Evolutionary conservation across 768 basidiomycete genomes (phyloP).

Genomic region (Naematelia encephala): DNA sequence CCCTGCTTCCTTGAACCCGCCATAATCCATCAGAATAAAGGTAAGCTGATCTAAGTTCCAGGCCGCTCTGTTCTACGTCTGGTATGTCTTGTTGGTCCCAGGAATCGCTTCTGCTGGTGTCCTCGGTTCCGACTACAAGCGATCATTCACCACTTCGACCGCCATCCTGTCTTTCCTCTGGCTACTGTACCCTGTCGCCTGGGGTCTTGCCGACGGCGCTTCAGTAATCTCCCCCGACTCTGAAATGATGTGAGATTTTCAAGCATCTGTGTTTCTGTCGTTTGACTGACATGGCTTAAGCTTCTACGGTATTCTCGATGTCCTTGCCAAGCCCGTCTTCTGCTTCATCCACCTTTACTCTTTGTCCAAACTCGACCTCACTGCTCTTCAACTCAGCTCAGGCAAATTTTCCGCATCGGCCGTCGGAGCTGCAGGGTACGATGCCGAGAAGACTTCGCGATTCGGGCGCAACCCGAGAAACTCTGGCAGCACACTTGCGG

Average conservation of each 20-base stretch:
- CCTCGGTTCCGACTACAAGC: slow-evolving; percentile 41
- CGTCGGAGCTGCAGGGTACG: slow-evolving; percentile 18
- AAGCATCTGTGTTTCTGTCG: too few species aligned
- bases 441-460: slow-evolving; percentile 41
- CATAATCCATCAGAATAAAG: neutral
- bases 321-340: slow-evolving; percentile 52
- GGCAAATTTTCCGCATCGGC: slow-evolving; percentile 46
- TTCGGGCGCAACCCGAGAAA: too few species aligned
- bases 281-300: too few species aligned
- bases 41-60: too few species aligned
- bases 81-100: slow-evolving; percentile 51
- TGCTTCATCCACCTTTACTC: slow-evolving; percentile 43
- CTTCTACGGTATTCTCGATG: slow-evolving; percentile 56
- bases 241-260: too few species aligned
- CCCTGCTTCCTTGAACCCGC: too few species aligned
- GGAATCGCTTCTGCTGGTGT: slow-evolving; percentile 39
- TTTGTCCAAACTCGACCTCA: slow-evolving; percentile 48
- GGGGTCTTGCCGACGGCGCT: slow-evolving; percentile 58
- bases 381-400: slow-evolving; percentile 44
- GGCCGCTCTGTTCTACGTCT: slow-evolving; percentile 48
- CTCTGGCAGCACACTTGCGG: too few species aligned
- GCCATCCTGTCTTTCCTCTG: slow-evolving; percentile 58
- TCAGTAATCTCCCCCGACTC: slow-evolving; percentile 57
- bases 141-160: slow-evolving; percentile 51
- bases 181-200: slow-evolving; percentile 60